Conservation (phyloP, 2,329 filamentous ascomycete species). For the Phaeophleospora eucalypticola region DNA sequence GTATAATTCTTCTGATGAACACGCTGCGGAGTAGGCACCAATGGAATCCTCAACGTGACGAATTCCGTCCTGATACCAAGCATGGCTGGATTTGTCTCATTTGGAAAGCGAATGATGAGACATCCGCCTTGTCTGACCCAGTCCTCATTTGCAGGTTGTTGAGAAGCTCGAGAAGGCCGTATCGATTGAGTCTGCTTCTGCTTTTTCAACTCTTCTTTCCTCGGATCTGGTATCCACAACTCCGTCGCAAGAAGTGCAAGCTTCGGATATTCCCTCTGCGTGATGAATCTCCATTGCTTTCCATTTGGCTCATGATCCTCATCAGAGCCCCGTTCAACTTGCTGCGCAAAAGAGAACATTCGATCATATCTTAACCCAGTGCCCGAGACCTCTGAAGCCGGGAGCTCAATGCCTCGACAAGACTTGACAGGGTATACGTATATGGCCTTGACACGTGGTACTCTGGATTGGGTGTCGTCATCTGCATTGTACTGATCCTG, state of each 20-base stretch:
- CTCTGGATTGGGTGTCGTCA: not conserved
- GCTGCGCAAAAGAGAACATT: conserved; percentile 62
- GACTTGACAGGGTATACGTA: conserved; percentile 49
- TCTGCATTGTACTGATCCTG: not conserved
- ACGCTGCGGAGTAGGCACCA: conserved; percentile 57
- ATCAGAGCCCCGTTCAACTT: conserved; percentile 30
- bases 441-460: conserved; percentile 32
- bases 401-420: conserved; percentile 38
- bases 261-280: conserved; percentile 63
- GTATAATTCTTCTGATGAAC: conserved; percentile 57
- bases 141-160: conserved; percentile 37
- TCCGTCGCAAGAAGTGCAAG: conserved; percentile 65
- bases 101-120: conserved; percentile 63
- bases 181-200: not conserved
- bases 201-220: too few species aligned
- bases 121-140: conserved; percentile 55
- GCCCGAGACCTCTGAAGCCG: conserved; percentile 37
- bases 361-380: conserved; percentile 46
- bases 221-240: conserved; percentile 64
- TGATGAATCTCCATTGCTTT: conserved; percentile 66
- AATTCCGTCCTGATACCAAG: conserved; percentile 36
- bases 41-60: conserved; percentile 62
- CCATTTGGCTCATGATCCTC: conserved; percentile 15
- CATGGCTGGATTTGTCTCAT: conserved; percentile 32
- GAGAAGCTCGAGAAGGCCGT: conserved; percentile 1